These are phyloP conservation scores for Neurospora sp. DNA, from an alignment of 495 filamentous ascomycete species.

Conservation along the genomic window DNA sequence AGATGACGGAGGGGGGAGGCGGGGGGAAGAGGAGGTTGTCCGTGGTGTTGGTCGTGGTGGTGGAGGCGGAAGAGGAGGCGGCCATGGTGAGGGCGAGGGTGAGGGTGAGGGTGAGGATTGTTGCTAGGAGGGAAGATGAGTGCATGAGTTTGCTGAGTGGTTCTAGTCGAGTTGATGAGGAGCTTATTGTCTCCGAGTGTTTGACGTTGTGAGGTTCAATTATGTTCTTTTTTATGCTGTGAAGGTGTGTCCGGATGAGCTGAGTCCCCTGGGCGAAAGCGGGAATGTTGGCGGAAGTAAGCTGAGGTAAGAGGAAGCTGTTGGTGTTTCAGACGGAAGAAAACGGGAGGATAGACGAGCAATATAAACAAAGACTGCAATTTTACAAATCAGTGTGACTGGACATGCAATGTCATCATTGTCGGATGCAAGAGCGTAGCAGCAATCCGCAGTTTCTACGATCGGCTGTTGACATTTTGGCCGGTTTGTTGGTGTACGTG, in stretches of 20 bases:
- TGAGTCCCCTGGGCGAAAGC: neutral
- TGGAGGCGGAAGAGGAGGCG: neutral
- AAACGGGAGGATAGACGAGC: neutral
- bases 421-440: neutral
- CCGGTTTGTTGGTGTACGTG: neutral
- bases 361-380: neutral
- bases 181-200: no score
- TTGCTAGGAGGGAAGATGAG: neutral
- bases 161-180: neutral
- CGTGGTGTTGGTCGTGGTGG: neutral
- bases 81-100: neutral
- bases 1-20: slow-evolving; percentile 3
- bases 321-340: neutral
- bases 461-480: neutral
- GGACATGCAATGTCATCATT: neutral
- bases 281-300: neutral
- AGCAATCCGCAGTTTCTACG: neutral
- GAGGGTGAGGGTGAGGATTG: neutral
- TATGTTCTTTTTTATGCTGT: neutral
- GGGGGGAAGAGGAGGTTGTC: neutral
- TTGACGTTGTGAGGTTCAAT: neutral
- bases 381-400: neutral
- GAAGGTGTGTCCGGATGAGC: neutral
- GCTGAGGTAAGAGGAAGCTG: neutral
- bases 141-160: neutral